Evolutionary conservation across 208 protist species (phyloP).

Genomic region (Acanthamoeba healyi): DNA sequence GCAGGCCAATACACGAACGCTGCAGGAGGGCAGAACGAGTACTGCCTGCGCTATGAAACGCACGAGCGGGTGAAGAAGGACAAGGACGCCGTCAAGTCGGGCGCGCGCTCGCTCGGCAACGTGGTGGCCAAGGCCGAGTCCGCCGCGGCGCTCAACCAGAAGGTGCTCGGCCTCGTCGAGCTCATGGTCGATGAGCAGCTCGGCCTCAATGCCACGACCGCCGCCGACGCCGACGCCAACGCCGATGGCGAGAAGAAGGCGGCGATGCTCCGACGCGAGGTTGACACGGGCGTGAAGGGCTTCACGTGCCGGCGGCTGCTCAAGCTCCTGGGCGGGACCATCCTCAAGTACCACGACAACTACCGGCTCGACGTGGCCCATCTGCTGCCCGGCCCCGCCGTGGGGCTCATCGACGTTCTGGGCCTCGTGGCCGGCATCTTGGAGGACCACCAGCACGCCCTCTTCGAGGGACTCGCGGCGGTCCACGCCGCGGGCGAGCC

Average conservation of each 20-base stretch:
- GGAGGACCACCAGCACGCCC: background rate
- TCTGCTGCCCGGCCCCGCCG: background rate
- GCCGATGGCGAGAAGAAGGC: background rate
- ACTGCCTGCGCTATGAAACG: constrained; percentile 60
- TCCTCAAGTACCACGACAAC: constrained; percentile 49
- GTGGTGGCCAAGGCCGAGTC: constrained; percentile 16
- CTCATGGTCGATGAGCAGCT: constrained; percentile 38
- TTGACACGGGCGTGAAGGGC: background rate
- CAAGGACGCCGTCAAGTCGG: background rate
- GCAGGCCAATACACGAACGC: background rate
- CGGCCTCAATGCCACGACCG: background rate
- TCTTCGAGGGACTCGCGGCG: background rate
- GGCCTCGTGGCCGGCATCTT: background rate
- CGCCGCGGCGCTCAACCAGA: constrained; percentile 4
- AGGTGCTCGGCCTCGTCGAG: constrained; percentile 29
- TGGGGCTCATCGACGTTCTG: background rate
- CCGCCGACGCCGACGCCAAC: background rate
- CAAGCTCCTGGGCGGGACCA: constrained; percentile 1
- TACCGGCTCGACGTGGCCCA: background rate
- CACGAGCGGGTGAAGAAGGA: constrained; percentile 44
- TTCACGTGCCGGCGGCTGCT: constrained; percentile 42
- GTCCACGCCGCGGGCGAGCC: background rate
- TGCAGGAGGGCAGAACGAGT: background rate
- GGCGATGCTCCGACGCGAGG: background rate
- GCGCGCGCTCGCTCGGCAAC: background rate